phyloP scores from a whole-genome alignment of 805 yeast species.

The Candida silvicultrix region DNA sequence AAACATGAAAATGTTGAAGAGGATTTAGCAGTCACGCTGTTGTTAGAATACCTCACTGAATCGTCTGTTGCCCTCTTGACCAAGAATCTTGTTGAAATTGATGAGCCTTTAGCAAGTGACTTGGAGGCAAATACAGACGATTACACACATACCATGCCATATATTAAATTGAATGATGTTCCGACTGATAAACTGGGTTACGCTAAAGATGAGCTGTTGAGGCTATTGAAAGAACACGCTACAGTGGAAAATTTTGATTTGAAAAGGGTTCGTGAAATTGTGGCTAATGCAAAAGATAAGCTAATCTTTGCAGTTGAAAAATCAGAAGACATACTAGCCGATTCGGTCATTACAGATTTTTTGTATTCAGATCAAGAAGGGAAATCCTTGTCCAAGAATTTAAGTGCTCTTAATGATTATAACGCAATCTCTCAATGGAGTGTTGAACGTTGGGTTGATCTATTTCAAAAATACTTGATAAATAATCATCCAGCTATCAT shows the following conservation, averaged over 20 bases:
- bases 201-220: slow-evolving; percentile 45
- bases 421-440: slow-evolving; percentile 50
- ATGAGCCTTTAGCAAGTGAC: slow-evolving; percentile 73
- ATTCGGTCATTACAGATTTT: slow-evolving; percentile 70
- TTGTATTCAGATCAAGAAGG: slow-evolving; percentile 69
- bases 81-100: slow-evolving; percentile 69
- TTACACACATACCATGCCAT: slow-evolving; percentile 54
- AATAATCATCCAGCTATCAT: slow-evolving; percentile 60
- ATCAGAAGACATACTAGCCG: slow-evolving; percentile 53
- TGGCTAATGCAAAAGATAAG: slow-evolving; percentile 59
- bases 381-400: slow-evolving; percentile 46
- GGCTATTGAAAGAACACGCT: slow-evolving; percentile 48
- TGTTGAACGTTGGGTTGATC: slow-evolving; percentile 56
- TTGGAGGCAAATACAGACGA: slow-evolving; percentile 70
- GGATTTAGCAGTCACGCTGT: slow-evolving; percentile 63
- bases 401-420: slow-evolving; percentile 53
- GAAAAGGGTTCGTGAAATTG: slow-evolving; percentile 55
- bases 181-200: slow-evolving; percentile 57
- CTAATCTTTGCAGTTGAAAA: slow-evolving; percentile 57
- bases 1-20: slow-evolving; percentile 40
- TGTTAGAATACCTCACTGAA: slow-evolving; percentile 71
- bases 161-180: slow-evolving; percentile 57
- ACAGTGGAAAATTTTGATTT: slow-evolving; percentile 50
- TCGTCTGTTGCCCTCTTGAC: slow-evolving; percentile 72
- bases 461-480: slow-evolving; percentile 48